Conservation (phyloP, 257 asterid genomes). For the Plantago major region DNA sequence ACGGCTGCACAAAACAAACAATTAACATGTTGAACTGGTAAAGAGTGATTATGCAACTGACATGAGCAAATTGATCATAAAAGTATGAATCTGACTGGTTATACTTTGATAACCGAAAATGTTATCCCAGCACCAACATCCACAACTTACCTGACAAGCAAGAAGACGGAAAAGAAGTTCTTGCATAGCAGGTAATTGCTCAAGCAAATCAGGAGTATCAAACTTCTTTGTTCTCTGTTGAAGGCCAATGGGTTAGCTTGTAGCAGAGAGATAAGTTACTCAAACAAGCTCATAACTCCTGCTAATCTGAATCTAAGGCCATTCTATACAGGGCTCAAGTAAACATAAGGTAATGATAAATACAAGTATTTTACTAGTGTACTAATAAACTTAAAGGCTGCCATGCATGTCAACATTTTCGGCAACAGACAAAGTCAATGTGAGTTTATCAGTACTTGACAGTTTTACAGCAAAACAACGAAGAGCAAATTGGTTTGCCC, state of each 20-base stretch:
- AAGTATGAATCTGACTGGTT: not conserved
- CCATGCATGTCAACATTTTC: too few relatives aligned
- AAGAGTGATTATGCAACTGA: conserved; percentile 2
- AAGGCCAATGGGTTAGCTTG: conserved; percentile 15
- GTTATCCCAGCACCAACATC: not conserved
- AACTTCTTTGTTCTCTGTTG: conserved; percentile 56
- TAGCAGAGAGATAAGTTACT: not conserved
- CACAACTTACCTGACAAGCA: conserved; percentile 49
- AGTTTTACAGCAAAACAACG: too few relatives aligned
- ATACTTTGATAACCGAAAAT: not conserved
- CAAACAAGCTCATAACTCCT: conserved; percentile 2
- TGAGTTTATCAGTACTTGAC: too few relatives aligned
- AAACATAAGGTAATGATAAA: too few relatives aligned
- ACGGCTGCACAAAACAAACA: conserved; percentile 45
- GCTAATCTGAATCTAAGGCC: not conserved
- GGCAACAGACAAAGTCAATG: too few relatives aligned
- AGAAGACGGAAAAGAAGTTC: conserved; percentile 74
- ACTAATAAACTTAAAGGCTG: too few relatives aligned
- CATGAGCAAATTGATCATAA: conserved; percentile 3
- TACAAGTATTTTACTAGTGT: too few relatives aligned
- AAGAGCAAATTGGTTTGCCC: too few relatives aligned
- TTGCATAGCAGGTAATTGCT: conserved; percentile 62
- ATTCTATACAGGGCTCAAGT: too few relatives aligned
- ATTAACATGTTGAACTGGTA: conserved; percentile 16
- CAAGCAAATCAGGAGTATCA: conserved; percentile 50